A percentile compares a stretch with the other conserved stretches of the same genome.
phyloP scores from a whole-genome alignment of 1,284 basidiomycete genomes.

The Rhodotorula glutinis region DNA sequence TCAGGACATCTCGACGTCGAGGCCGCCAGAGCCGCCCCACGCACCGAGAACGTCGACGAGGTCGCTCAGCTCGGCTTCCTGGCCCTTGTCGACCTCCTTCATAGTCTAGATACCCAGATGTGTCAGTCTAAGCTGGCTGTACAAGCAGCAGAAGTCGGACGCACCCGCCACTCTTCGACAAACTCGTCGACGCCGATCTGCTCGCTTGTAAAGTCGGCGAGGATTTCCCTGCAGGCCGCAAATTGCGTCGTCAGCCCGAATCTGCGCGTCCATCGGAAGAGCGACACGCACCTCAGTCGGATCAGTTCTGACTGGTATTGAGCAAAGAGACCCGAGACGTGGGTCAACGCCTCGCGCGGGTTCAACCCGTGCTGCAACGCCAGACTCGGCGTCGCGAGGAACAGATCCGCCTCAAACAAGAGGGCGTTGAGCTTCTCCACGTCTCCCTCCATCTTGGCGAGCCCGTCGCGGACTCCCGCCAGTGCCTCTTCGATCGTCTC shows the following conservation, averaged over 20 bases:
- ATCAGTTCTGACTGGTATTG: slow-evolving; percentile 39
- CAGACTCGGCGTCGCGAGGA: slow-evolving; percentile 25
- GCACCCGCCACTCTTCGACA: slow-evolving; percentile 35
- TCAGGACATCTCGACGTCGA: slow-evolving; percentile 32
- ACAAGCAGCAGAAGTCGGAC: too few species aligned
- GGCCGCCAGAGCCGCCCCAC: slow-evolving; percentile 33
- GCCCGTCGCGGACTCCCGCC: slow-evolving; percentile 23
- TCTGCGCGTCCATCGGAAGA: background rate
- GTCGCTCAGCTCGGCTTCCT: slow-evolving; percentile 37
- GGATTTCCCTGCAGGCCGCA: slow-evolving; percentile 24
- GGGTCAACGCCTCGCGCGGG: slow-evolving; percentile 33
- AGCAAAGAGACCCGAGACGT: slow-evolving; percentile 31
- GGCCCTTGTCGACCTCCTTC: slow-evolving; percentile 41
- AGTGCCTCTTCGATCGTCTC: slow-evolving; percentile 36
- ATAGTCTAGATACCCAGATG: slow-evolving; percentile 2
- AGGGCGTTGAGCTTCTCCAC: slow-evolving; percentile 35
- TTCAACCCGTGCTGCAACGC: slow-evolving; percentile 37
- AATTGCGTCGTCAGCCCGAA: background rate
- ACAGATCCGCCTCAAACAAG: slow-evolving; percentile 36
- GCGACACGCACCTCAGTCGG: slow-evolving; percentile 22
- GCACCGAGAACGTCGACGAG: slow-evolving; percentile 36
- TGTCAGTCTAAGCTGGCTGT: too few species aligned
- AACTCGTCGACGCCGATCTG: slow-evolving; percentile 33
- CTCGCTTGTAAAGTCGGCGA: slow-evolving; percentile 39
- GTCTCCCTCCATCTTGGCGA: slow-evolving; percentile 34